Base-by-base conservation (phyloP, 148 eudicot genomes). In the Vaccinium macrocarpon region DNA sequence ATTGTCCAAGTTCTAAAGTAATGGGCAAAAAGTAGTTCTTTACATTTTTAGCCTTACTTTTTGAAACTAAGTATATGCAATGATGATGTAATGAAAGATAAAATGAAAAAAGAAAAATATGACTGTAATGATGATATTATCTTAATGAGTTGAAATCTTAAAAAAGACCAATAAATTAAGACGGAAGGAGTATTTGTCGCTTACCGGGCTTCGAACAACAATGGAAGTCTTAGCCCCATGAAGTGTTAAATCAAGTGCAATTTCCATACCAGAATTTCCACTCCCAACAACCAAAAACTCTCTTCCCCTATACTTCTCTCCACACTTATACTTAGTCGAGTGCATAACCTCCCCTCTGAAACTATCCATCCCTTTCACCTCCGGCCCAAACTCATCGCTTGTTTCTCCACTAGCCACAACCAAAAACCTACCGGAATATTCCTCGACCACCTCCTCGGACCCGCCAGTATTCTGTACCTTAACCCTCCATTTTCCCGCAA, bases 251-350 rank as follows among this genome's bases (percentile, higher is more conserved):
- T 96, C 99, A 64, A 90, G 79, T 25, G 92, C 90, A 86, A 94
- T 94, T 81, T 96, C 99, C 93, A 91, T 92, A 0, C 97, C 99
- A 11, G 99, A 96, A 86, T 96, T 96, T 21, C 99, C 98, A 50
- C 90, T 85, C 19, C 99, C 99, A 74, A 96, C 92, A 18, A 96
- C 96, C 88, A 96, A 87, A 87, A 9, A 93, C 97, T 23, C 73
- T 84, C 76, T 91, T 88, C 2, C 84, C 12, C 32, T 4, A 84
- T 83, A 96, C 76, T 76, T 89, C 68, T 90, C 74, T 4, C 99
- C 99, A 23, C 62, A 62, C 52, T 88, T 96, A 29, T 81, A 96
- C n/a, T 83, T 62, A 1, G 93, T 96, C 1, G 97, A 92, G 55
- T 96, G 99, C 3, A 91, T 32, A 32, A 91, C 85, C 61, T 92